A percentile compares a stretch with the other conserved stretches of the same genome.
These are phyloP conservation scores for Leishmania lainsoni DNA, from an alignment of 208 protist species.

Conservation along the genomic window DNA sequence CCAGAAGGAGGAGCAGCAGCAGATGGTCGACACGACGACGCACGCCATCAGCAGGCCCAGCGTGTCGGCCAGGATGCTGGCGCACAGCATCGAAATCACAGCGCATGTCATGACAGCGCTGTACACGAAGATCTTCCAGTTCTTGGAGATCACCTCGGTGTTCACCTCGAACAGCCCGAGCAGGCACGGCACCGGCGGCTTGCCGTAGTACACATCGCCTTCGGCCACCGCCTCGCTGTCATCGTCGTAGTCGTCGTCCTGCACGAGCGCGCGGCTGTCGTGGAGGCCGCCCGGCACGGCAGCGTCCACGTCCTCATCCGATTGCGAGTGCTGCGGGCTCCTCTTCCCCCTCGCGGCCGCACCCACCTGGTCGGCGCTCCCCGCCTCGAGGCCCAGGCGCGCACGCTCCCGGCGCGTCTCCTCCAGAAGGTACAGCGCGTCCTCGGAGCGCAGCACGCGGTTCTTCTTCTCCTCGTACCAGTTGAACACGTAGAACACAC, in stretches of 20 bases:
- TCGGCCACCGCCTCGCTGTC: conserved; percentile 6
- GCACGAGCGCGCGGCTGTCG: background rate
- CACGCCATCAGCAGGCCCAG: conserved; percentile 40
- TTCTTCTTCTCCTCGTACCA: conserved; percentile 70
- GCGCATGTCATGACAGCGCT: conserved; percentile 52
- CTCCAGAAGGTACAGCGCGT: conserved; percentile 36
- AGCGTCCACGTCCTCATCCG: conserved; percentile 4
- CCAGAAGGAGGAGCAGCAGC: conserved; percentile 51
- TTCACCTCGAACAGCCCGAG: conserved; percentile 65
- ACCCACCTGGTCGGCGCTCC: background rate
- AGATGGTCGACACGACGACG: conserved; percentile 40
- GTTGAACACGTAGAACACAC: conserved; percentile 65
- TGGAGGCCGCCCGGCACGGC: conserved; percentile 5
- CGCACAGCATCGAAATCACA: conserved; percentile 47
- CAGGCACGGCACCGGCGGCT: conserved; percentile 19
- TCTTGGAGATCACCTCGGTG: conserved; percentile 52
- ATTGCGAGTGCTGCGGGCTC: conserved; percentile 8
- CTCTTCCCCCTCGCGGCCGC: conserved; percentile 6
- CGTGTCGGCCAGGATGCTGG: conserved; percentile 41
- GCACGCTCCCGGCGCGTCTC: conserved; percentile 35
- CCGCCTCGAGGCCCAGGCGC: conserved; percentile 11
- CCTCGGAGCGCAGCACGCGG: conserved; percentile 47
- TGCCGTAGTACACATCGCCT: conserved; percentile 20
- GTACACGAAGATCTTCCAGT: conserved; percentile 54
- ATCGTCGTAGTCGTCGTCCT: conserved; percentile 5